Base-by-base conservation (phyloP, 129 eudicot species). In the Flaveria sonorensis region DNA sequence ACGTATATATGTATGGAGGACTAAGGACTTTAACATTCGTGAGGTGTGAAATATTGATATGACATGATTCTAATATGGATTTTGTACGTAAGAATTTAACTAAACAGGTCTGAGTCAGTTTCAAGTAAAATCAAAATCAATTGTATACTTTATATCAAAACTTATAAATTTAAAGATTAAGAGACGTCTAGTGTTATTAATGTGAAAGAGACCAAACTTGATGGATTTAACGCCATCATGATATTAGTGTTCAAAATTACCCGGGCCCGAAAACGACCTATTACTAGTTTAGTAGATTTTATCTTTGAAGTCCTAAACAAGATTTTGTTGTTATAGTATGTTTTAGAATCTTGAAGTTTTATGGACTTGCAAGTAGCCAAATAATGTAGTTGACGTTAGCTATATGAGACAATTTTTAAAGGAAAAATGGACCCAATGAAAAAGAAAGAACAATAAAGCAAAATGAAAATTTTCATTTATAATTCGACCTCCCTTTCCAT, bases 401-500 rank as follows among this genome's bases (percentile, higher is more conserved):
- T 65, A 45, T 28, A 64, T 66, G 50, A 68, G 84, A 73, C 80
- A 67, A 1, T 81, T 65, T 81, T 36, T 26, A 67, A 67, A 80
- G 18, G 64, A 74, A 16, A 43, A 74, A 67, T 73, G 80, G 84
- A 68, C 84, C 84, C 75, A 56, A 28, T 15, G 50, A 80, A 64
- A 71, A 80, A 73, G 47, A 52, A 64, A 79, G 57, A 79, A 26
- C 77, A 23, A 64, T 79, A 79, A 79, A 79, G 79, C 68, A 79
- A 62, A 72, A 72, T 64, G 68, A 64, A 36, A n/a, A 51, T 8
- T 73, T 56, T 67, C 55, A 55, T 66, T 47, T 67, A 80, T 80
- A 55, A 73, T 74, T 68, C 84, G 24, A 74, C 80, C 32, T 74
- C 84, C 80, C 84, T 81, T 74, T 81, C 62, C 73, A 67, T 67